Conservation (phyloP, 139 green algal genomes). For the Coelastrella sp. region DNA sequence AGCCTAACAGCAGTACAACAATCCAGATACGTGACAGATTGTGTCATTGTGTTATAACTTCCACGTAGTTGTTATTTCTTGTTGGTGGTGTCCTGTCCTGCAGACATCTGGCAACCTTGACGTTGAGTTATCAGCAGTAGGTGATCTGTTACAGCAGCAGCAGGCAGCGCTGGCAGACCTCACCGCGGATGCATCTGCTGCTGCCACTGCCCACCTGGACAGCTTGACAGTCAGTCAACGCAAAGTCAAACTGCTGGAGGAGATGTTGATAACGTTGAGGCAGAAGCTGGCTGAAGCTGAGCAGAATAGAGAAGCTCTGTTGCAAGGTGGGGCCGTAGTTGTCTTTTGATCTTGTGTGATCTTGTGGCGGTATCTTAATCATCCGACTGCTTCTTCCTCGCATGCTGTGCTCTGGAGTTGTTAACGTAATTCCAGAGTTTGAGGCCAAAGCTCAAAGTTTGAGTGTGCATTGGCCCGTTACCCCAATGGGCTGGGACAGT, state of each 20-base stretch:
- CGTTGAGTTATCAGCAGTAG: not conserved
- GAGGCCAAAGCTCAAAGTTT: no score
- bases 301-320: not conserved
- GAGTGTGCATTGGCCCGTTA: no score
- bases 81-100: no score
- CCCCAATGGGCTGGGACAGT: no score
- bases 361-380: no score
- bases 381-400: no score
- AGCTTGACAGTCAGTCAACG: slow-evolving; percentile 30
- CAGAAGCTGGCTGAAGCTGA: slow-evolving; percentile 31
- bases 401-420: no score
- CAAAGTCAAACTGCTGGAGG: slow-evolving; percentile 54
- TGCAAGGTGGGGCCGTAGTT: not conserved
- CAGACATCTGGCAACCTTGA: not conserved
- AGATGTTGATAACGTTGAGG: slow-evolving; percentile 47
- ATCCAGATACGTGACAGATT: no score
- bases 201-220: not conserved
- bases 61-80: no score
- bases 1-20: no score
- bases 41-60: no score
- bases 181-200: not conserved
- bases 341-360: not conserved
- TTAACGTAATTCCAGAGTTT: no score
- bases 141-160: not conserved
- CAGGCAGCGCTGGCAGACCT: slow-evolving; percentile 1